Base-by-base conservation (phyloP, 1,284 basidiomycete species). In the Ceratobasidium sp. region DNA sequence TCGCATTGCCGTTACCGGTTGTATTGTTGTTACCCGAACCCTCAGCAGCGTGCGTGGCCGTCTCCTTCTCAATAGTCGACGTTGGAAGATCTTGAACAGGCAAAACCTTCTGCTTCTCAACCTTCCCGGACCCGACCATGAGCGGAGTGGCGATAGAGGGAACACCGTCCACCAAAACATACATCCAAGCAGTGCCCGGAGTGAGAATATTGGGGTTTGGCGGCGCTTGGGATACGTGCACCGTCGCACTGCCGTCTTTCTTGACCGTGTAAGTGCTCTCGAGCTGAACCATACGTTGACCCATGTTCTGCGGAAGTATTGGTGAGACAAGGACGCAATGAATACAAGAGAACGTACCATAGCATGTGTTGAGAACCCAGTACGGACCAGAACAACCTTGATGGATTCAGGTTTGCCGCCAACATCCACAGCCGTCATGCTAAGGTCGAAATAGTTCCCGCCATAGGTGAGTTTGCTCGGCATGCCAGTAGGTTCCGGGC, bases 351-450 rank as follows among this genome's bases (percentile, higher is more conserved):
- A 22, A 80, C 85, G 66, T 66, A 89, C 88, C 84, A 98, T 93
- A 31, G 90, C 95, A 82, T 98, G 96, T 0, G 95, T 98, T 0
- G 94, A 94, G 85, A 96, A 98, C 7, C 96, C 96, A 37, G 90
- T 88, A 75, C 97, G 92, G 76, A 94, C 86, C 77, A 98, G 83
- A 74, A 90, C 88, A 22, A 96, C 92, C 24, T 89, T 92, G 51
- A 95, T 92, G 78, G 85, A 85, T 77, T 86, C 82, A 51, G 86
- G 80, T 77, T 88, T 87, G 77, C 87, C 88, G 14, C 90, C 91
- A 2, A 90, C 91, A 72, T 86, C 85, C 78, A 91, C 90, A 78
- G 78, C 74, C 11, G 81, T 78, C 51, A 86, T 78, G 11, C 81
- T 81, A 48, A 90, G 79, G 80, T 91, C 86, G 83, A 98, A 98